Evolutionary conservation across 805 yeast species (phyloP), one percentile per base, ranked within the genome.

Genomic region (Nakazawaea siamensis): DNA sequence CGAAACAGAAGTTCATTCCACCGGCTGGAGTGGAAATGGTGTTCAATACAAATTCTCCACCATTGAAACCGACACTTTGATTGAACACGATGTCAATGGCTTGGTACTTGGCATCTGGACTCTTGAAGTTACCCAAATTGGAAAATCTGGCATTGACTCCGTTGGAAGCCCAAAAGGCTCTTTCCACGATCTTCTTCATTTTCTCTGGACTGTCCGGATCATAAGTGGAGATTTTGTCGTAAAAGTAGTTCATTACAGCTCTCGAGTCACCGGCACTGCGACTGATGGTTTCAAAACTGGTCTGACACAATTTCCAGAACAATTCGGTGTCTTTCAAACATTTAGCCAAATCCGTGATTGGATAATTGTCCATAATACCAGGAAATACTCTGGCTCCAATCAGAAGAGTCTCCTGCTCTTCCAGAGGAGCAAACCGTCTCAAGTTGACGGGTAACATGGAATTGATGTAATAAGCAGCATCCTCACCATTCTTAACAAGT

Each of bases 381-480:
- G 35, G 23, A 17, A 13, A 32, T 9, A 28, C 33, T 23, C 39
- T 27, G 3, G 33, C 35, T 13, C 39, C 39, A 13, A 37, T 11
- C 11, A n/a, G 14, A 14, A 18, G 19, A 4, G 13, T 15, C 9
- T 32, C 33, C 18, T 28, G 20, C 4, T 19, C 9, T 11, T 28
- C 32, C 18, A 19, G 25, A 12, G 30, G 19, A 16, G 32, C n/a
- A 16, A 28, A 32, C 9, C 39, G 16, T 28, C 39, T 27, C 29
- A 32, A 28, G 19, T 37, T 32, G 13, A 27, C 23, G 11, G 36
- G 33, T 2, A 37, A 12, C 39, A 37, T 37, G 17, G 39, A 27
- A 11, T 32, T 19, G 14, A 37, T 5, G 21, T 37, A 37, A 21
- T 37, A 35, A 13, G 38, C 11, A 4, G 27, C 14, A 6, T 12